These are phyloP conservation scores for Sporothrix humicola DNA, from an alignment of 2,329 filamentous ascomycete species.

Conservation along the genomic window DNA sequence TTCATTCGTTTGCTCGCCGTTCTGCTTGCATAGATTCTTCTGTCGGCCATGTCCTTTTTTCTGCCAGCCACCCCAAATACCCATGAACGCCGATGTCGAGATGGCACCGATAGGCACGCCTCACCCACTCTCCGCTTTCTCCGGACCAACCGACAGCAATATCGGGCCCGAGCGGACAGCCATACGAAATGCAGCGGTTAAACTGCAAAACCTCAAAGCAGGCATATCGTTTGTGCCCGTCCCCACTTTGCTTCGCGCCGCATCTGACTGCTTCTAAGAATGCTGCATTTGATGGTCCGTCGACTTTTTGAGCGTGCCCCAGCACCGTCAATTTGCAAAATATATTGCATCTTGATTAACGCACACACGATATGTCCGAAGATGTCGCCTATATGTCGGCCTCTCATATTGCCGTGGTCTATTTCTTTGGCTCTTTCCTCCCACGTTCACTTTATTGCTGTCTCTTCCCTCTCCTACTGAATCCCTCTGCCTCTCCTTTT, in stretches of 20 bases:
- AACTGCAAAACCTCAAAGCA: constrained; percentile 11
- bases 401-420: constrained; percentile 3
- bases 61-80: neutral
- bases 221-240: neutral
- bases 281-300: neutral
- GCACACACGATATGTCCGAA: constrained; percentile 23
- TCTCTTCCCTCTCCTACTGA: neutral
- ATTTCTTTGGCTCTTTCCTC: neutral
- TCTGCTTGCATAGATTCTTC: neutral
- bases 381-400: constrained; percentile 10
- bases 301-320: neutral
- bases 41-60: neutral
- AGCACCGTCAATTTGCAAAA: neutral
- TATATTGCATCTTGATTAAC: constrained; percentile 27
- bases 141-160: constrained; percentile 29
- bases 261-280: neutral
- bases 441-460: neutral
- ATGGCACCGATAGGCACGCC: neutral
- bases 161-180: constrained; percentile 24
- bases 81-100: neutral
- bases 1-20: neutral
- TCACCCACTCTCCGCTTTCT: neutral
- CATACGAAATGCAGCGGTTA: constrained; percentile 26
- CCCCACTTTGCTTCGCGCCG: constrained; percentile 17
- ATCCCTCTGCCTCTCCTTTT: neutral